Evolutionary conservation across 805 yeast species (phyloP).

Genomic region (Teunomyces kruisii): DNA sequence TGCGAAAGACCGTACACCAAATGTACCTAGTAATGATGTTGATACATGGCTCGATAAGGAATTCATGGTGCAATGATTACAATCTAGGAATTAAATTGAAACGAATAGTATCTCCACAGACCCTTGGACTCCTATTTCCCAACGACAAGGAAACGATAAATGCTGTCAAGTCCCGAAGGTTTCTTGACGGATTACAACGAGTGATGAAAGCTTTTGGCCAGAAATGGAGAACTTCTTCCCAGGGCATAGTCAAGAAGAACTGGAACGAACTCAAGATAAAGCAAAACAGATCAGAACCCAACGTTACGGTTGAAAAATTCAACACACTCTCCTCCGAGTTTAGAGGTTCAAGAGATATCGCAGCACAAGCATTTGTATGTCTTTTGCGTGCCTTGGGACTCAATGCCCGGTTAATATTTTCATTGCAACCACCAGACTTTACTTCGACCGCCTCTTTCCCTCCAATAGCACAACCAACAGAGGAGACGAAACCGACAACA

Average conservation of each 20-base stretch:
- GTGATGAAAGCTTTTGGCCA: conserved; percentile 62
- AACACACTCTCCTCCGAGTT: conserved; percentile 40
- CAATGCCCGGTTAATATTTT: conserved; percentile 72
- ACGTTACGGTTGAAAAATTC: conserved; percentile 44
- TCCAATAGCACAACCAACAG: neutral
- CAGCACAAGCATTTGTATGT: conserved; percentile 85
- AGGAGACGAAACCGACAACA: conserved; percentile 6
- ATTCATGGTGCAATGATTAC: conserved; percentile 67
- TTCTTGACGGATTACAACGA: conserved; percentile 75
- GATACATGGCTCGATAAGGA: conserved; percentile 66
- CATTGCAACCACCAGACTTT: conserved; percentile 89
- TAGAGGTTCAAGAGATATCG: conserved; percentile 73
- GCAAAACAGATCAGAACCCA: conserved; percentile 21
- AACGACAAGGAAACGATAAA: conserved; percentile 8
- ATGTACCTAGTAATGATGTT: conserved; percentile 57
- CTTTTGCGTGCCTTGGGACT: conserved; percentile 69
- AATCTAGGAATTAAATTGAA: conserved; percentile 41
- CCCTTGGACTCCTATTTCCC: conserved; percentile 44
- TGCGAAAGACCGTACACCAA: conserved; percentile 58
- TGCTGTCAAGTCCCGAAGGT: conserved; percentile 56
- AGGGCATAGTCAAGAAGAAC: conserved; percentile 35
- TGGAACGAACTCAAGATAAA: conserved; percentile 31
- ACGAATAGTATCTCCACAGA: conserved; percentile 46
- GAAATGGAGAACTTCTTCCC: conserved; percentile 48
- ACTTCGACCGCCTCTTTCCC: conserved; percentile 33